These are phyloP conservation scores for Eimeria acervulina DNA, from an alignment of 169 alveolate genomes.

Conservation along the genomic window DNA sequence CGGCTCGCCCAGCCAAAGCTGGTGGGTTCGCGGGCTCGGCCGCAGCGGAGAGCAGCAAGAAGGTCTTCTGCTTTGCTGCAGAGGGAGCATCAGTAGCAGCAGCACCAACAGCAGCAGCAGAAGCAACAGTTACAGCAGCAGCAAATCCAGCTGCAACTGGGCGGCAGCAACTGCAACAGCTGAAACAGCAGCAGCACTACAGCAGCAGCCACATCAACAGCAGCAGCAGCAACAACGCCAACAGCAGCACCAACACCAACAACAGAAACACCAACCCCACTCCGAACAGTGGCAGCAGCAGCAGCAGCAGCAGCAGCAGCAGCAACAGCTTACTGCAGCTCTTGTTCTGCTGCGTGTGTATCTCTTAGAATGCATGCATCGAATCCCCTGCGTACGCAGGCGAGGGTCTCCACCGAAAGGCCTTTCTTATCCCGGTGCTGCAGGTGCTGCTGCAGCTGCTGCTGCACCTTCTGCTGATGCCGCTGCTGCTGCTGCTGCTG, in stretches of 20 bases:
- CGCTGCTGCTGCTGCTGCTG: no score
- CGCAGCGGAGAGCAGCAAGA: slow-evolving; percentile 16
- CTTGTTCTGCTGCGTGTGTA: slow-evolving; percentile 1
- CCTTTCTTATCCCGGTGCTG: background rate
- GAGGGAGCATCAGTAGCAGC: background rate
- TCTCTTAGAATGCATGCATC: slow-evolving; percentile 25
- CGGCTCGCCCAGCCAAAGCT: background rate
- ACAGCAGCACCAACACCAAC: slow-evolving; percentile 4
- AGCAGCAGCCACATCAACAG: no score
- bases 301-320: slow-evolving; percentile 28
- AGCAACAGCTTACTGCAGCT: background rate
- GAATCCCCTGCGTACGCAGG: slow-evolving; percentile 33
- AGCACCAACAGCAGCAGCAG: background rate
- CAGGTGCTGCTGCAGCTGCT: slow-evolving; percentile 5
- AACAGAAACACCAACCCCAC: background rate
- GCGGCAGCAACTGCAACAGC: background rate
- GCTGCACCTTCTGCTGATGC: no score
- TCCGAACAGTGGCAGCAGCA: background rate
- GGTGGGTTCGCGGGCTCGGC: background rate
- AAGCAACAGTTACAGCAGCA: background rate
- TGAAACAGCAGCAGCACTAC: no score
- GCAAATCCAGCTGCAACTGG: background rate
- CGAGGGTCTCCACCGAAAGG: background rate
- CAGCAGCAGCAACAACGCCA: background rate
- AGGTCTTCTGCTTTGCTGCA: slow-evolving; percentile 30